Evolutionary conservation across 768 basidiomycete genomes (phyloP).

Genomic region (Cyclocybe aegerita): DNA sequence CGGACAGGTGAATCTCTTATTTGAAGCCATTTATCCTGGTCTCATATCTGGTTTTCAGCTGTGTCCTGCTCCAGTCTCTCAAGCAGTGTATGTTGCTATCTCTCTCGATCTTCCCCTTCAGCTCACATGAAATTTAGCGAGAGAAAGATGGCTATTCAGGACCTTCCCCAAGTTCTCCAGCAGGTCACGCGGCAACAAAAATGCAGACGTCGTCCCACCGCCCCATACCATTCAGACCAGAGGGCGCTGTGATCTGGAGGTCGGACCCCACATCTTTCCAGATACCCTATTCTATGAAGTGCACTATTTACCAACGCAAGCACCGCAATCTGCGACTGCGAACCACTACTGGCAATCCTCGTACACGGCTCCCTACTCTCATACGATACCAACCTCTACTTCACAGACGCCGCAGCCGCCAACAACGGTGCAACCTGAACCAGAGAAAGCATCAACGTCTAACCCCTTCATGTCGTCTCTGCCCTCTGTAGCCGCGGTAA

Average conservation of each 20-base stretch:
- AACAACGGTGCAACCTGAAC: not conserved
- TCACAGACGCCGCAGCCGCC: constrained; percentile 5
- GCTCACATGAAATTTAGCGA: constrained; percentile 41
- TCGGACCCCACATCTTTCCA: constrained; percentile 74
- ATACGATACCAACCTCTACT: constrained; percentile 1
- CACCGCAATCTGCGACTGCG: constrained; percentile 16
- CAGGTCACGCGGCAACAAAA: constrained; percentile 59
- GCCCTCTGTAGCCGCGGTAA: constrained; percentile 45
- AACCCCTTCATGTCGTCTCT: constrained; percentile 47
- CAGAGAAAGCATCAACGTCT: constrained; percentile 17
- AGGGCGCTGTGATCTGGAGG: constrained; percentile 67
- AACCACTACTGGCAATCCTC: constrained; percentile 21
- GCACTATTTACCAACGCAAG: constrained; percentile 50
- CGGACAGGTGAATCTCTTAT: constrained; percentile 51
- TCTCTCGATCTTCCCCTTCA: not conserved
- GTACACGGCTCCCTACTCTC: constrained; percentile 9
- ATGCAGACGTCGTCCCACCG: constrained; percentile 51
- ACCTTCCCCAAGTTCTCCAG: constrained; percentile 74
- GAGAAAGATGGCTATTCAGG: constrained; percentile 67
- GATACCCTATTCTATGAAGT: constrained; percentile 75
- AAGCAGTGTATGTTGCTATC: not conserved
- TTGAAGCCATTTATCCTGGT: constrained; percentile 1
- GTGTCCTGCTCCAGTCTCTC: constrained; percentile 8
- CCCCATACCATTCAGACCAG: constrained; percentile 66
- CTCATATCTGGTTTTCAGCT: constrained; percentile 53